Evolutionary conservation across 371 early-diverging fungal species (phyloP).

Genomic region (Mortierella sp.): DNA sequence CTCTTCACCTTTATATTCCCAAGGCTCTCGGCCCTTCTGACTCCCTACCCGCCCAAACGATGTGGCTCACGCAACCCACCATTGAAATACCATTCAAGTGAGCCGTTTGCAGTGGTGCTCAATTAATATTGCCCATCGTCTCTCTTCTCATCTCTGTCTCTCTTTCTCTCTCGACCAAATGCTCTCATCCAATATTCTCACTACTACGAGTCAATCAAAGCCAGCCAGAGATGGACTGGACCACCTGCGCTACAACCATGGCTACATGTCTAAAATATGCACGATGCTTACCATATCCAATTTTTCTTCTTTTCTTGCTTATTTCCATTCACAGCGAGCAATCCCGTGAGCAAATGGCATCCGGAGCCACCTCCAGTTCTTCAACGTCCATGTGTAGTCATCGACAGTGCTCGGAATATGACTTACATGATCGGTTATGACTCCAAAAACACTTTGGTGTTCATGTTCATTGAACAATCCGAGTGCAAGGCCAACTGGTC

Average conservation of each 20-base stretch:
- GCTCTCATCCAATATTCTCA: not conserved
- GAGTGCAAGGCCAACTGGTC: constrained; percentile 39
- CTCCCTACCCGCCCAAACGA: not conserved
- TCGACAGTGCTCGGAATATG: constrained; percentile 37
- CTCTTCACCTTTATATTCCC: not conserved
- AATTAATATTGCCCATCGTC: too few relatives aligned
- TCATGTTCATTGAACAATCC: constrained; percentile 42
- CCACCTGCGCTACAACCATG: not conserved
- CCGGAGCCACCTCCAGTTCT: constrained; percentile 50
- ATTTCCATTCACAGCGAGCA: constrained; percentile 1
- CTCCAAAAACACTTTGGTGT: constrained; percentile 29
- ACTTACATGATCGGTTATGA: constrained; percentile 51
- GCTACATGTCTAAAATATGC: too few relatives aligned
- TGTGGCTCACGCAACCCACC: too few relatives aligned
- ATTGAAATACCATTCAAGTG: too few relatives aligned
- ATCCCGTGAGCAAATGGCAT: constrained; percentile 29
- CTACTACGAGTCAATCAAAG: not conserved
- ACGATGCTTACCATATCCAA: constrained; percentile 45
- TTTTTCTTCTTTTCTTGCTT: not conserved
- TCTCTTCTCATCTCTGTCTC: not conserved
- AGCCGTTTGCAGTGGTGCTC: too few relatives aligned
- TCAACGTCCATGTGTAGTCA: constrained; percentile 45
- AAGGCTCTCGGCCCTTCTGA: not conserved
- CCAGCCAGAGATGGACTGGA: too few relatives aligned
- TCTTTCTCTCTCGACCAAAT: not conserved